Conservation (phyloP, 2,329 filamentous ascomycete genomes). For the Calonectria pseudoturangicola region DNA sequence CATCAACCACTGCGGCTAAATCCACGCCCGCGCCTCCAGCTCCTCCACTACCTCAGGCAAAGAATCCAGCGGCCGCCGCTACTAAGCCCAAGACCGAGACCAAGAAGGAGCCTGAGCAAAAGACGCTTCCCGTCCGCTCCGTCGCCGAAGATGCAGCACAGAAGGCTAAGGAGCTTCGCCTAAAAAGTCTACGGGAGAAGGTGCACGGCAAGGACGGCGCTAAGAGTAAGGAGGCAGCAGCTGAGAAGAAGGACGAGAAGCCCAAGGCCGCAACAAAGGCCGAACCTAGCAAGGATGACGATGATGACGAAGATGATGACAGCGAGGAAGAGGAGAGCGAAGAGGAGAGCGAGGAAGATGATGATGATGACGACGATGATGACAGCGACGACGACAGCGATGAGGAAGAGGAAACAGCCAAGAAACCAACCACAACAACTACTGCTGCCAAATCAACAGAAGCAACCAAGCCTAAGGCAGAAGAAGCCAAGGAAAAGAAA, state of each 20-base stretch:
- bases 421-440: background rate
- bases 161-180: slow-evolving; percentile 76
- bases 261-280: background rate
- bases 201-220: slow-evolving; percentile 68
- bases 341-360: slow-evolving; percentile 41
- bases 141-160: slow-evolving; percentile 79
- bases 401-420: background rate
- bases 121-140: slow-evolving; percentile 68
- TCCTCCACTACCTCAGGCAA: slow-evolving; percentile 51
- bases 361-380: slow-evolving; percentile 8
- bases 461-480: slow-evolving; percentile 29
- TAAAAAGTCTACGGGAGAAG: slow-evolving; percentile 73
- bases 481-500: slow-evolving; percentile 38
- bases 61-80: slow-evolving; percentile 43
- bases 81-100: slow-evolving; percentile 43
- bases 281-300: slow-evolving; percentile 12
- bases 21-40: slow-evolving; percentile 51
- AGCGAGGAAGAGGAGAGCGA: slow-evolving; percentile 42
- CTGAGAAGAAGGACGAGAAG: background rate
- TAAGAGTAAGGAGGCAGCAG: slow-evolving; percentile 37
- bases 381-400: slow-evolving; percentile 2
- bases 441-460: background rate
- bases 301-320: slow-evolving; percentile 24
- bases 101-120: slow-evolving; percentile 53
- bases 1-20: slow-evolving; percentile 44